Evolutionary conservation across 805 yeast genomes (phyloP).

Genomic region (Yarrowia phangngaensis): DNA sequence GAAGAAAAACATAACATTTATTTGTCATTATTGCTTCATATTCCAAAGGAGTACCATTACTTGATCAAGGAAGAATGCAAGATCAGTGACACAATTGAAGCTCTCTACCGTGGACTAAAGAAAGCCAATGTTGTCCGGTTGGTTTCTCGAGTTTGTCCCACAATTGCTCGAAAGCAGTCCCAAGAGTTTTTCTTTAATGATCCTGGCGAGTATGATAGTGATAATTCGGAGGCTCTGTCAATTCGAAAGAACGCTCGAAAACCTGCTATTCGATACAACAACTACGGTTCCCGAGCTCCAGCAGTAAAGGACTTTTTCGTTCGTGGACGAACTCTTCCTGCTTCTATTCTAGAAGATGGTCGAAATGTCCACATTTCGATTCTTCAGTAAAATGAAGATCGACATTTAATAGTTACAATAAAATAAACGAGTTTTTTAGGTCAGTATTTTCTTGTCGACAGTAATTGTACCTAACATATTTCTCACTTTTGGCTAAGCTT

Average conservation of each 20-base stretch:
- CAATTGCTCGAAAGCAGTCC: background rate
- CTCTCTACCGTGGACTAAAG: background rate
- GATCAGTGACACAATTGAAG: background rate
- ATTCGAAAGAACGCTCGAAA: conserved; percentile 42
- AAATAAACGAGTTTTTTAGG: too few relatives aligned
- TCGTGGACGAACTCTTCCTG: too few relatives aligned
- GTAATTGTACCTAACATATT: too few relatives aligned
- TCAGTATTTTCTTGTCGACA: too few relatives aligned
- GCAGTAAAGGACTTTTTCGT: too few relatives aligned
- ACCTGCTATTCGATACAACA: conserved; percentile 49
- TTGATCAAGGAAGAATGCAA: background rate
- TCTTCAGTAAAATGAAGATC: too few relatives aligned
- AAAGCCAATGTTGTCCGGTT: conserved; percentile 6
- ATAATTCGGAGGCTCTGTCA: conserved; percentile 9
- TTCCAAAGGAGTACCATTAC: conserved; percentile 3
- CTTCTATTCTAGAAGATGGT: background rate
- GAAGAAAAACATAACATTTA: background rate
- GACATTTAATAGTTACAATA: too few relatives aligned
- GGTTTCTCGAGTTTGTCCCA: background rate
- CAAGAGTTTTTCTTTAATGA: background rate
- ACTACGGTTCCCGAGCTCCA: background rate
- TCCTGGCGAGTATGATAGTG: conserved; percentile 7
- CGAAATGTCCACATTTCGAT: background rate
- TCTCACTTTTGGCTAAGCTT: too few relatives aligned
- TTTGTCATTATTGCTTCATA: background rate